Evolutionary conservation across 129 eudicot species (phyloP), one percentile per base, ranked within the genome.

Genomic region (Silybum marianum): DNA sequence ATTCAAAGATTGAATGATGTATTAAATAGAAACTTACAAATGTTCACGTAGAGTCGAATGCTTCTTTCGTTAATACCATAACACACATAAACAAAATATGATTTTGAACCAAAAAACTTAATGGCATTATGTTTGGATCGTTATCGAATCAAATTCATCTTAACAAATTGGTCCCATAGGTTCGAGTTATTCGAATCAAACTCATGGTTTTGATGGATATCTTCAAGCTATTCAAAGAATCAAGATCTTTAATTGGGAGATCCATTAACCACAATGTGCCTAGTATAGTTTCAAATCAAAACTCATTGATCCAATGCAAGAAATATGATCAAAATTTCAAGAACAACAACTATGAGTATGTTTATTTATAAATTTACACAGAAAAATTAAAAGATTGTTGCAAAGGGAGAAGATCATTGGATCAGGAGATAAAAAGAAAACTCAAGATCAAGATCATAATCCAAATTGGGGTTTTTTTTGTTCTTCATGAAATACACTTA

Each of bases 361-460:
- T 44, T 28, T 54, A 39, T 74, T 68, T 13, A 68, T 32, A 82
- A 67, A 28, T 32, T 12, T 30, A 42, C 34, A 75, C 46, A 75
- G 13, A 67, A 81, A 72, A 71, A 71, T 51, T 34, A 21, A 71
- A 71, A 54, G 51, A 69, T 69, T 70, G 83, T 38, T n/a, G 7
- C 11, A 71, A 13, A 51, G 76, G 76, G 39, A 68, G 25, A 75
- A 75, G 71, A 46, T 42, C 85, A 68, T 11, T 2, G 22, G 71
- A 80, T 71, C 83, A 80, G 30, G 73, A 80, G 84, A 80, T 14
- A 58, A 34, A 60, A 25, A 51, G 36, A 36, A 80, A 72, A 80
- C 84, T 80, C 78, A 72, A 80, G 83, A 80, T 80, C 83, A 80
- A 58, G 78, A 80, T 80, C 84, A 80, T 80, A 71, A 80, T 80